Conservation (phyloP, 495 filamentous ascomycete genomes). For the Aspergillus heteromorphus region DNA sequence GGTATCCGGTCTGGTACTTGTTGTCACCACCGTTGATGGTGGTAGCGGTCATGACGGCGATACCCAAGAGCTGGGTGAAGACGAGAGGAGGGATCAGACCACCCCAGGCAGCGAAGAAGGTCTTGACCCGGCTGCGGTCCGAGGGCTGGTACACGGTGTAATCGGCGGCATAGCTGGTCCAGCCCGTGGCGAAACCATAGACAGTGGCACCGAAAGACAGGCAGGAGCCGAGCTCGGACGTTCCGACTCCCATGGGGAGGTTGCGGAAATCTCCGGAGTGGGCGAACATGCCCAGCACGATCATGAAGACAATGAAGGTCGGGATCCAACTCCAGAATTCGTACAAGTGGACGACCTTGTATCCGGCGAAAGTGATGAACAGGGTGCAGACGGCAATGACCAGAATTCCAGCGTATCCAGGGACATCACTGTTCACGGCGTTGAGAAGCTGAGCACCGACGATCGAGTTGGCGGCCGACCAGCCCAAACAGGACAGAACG, state of each 20-base stretch:
- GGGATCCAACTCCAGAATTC: constrained; percentile 80
- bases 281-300: constrained; percentile 67
- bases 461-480: constrained; percentile 71
- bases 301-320: constrained; percentile 70
- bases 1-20: constrained; percentile 58
- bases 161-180: constrained; percentile 75
- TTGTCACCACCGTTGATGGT: constrained; percentile 40
- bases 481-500: constrained; percentile 70
- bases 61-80: constrained; percentile 76
- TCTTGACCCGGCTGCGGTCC: constrained; percentile 47
- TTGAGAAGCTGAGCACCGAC: constrained; percentile 79
- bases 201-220: constrained; percentile 71
- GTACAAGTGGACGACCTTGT: constrained; percentile 75
- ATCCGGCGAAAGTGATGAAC: constrained; percentile 67
- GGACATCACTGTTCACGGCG: constrained; percentile 65
- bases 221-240: constrained; percentile 55
- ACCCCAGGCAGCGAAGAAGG: constrained; percentile 65
- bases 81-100: constrained; percentile 68
- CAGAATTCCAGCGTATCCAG: constrained; percentile 71
- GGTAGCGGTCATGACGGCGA: constrained; percentile 65
- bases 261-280: constrained; percentile 68
- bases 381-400: constrained; percentile 70
- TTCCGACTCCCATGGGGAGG: constrained; percentile 58
- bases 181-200: constrained; percentile 75
- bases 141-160: constrained; percentile 80